A percentile compares a stretch with the other conserved stretches of the same genome.
These are phyloP conservation scores for Umbelopsis sp. DNA, from an alignment of 192 early-diverging fungal genomes.

Conservation along the genomic window DNA sequence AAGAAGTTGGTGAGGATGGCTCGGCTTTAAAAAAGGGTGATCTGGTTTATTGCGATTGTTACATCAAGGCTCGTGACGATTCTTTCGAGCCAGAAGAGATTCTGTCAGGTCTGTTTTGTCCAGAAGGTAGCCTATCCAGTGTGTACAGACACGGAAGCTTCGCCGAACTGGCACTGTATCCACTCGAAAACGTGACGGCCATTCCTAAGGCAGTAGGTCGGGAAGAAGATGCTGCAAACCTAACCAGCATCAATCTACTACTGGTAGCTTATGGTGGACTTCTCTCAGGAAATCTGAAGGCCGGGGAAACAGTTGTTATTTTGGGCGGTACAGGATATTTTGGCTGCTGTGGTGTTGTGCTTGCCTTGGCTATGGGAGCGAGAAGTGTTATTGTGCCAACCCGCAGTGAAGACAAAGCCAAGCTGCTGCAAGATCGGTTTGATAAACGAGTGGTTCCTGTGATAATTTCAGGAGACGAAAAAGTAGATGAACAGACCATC, in stretches of 20 bases:
- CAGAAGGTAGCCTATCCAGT: constrained; percentile 5
- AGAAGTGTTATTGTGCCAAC: constrained; percentile 29
- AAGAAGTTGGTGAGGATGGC: constrained; percentile 24
- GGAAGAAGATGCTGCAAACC: constrained; percentile 13
- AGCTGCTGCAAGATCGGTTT: constrained; percentile 22
- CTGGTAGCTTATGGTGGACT: constrained; percentile 33
- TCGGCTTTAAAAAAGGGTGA: constrained; percentile 29
- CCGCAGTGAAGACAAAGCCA: constrained; percentile 19
- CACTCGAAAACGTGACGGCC: constrained; percentile 33
- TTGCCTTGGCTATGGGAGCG: constrained; percentile 34
- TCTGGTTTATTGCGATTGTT: constrained; percentile 34
- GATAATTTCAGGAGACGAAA: constrained; percentile 24
- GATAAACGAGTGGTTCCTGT: constrained; percentile 29
- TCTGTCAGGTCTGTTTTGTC: constrained; percentile 29
- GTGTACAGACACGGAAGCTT: constrained; percentile 32
- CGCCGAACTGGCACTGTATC: constrained; percentile 31
- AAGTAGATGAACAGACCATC: constrained; percentile 19
- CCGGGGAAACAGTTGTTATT: constrained; percentile 33
- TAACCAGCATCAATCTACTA: constrained; percentile 29
- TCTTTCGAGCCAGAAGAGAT: constrained; percentile 21
- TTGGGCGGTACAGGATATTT: constrained; percentile 32
- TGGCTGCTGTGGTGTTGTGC: constrained; percentile 23
- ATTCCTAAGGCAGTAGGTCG: constrained; percentile 28
- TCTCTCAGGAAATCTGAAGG: constrained; percentile 18
- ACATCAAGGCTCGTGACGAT: constrained; percentile 33